phyloP scores from a whole-genome alignment of 306 rosid species.

The Rosa rugosa region DNA sequence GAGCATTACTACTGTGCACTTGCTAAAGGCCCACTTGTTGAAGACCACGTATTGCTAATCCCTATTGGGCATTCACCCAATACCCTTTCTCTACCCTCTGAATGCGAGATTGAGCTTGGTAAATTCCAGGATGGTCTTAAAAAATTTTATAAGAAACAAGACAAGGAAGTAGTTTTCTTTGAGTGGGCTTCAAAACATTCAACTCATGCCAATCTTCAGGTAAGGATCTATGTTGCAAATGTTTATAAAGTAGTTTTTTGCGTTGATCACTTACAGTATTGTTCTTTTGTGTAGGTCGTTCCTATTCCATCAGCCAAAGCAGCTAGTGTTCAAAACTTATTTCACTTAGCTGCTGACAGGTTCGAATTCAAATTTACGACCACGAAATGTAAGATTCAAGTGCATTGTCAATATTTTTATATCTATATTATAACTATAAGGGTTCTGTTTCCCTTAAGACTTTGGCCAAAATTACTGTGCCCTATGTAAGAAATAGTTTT shows the following conservation, averaged over 20 bases:
- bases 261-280: conserved; percentile 5
- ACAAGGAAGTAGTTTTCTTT: conserved; percentile 81
- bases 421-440: neutral
- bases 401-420: conserved; percentile 5
- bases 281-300: conserved; percentile 58
- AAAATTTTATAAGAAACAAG: conserved; percentile 57
- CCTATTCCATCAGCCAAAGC: conserved; percentile 83
- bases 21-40: conserved; percentile 91
- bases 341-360: conserved; percentile 87
- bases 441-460: neutral
- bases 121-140: conserved; percentile 65
- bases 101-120: conserved; percentile 61
- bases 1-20: conserved; percentile 85
- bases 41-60: conserved; percentile 76
- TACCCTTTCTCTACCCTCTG: conserved; percentile 59
- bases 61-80: conserved; percentile 80
- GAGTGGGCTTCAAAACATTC: conserved; percentile 83
- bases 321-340: conserved; percentile 54
- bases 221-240: conserved; percentile 19
- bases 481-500: neutral
- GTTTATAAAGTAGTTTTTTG: neutral
- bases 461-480: too few species aligned
- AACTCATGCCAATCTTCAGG: conserved; percentile 98
- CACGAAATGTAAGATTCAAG: conserved; percentile 50
- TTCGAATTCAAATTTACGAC: conserved; percentile 64